These are phyloP conservation scores for Cystoderma amianthinum DNA, from an alignment of 768 basidiomycete genomes.

Conservation along the genomic window DNA sequence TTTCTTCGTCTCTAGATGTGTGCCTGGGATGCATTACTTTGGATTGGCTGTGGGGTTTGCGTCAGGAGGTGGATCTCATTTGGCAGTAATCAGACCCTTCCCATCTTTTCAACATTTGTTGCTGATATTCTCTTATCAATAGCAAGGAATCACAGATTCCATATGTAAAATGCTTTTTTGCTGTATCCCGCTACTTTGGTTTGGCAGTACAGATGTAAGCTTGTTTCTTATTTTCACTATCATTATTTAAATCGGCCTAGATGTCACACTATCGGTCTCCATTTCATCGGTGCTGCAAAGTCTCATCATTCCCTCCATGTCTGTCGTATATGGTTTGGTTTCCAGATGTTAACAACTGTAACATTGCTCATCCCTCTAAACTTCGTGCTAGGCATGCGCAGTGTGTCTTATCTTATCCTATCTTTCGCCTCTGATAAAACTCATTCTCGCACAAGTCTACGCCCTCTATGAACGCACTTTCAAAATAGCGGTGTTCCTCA, in stretches of 20 bases:
- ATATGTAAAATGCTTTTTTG: conserved; percentile 2
- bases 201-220: conserved; percentile 1
- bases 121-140: not conserved
- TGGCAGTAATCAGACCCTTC: conserved; percentile 4
- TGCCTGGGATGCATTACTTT: conserved; percentile 4
- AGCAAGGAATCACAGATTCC: conserved; percentile 1
- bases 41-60: conserved; percentile 7
- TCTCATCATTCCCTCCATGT: not conserved
- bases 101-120: not conserved
- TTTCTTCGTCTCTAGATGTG: conserved; percentile 3
- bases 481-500: not conserved
- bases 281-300: conserved; percentile 1
- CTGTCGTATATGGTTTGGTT: conserved; percentile 8
- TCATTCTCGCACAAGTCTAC: not conserved
- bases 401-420: conserved; percentile 1
- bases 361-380: conserved; percentile 7
- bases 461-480: not conserved
- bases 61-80: conserved; percentile 6
- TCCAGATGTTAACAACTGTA: conserved; percentile 4
- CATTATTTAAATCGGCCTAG: not conserved
- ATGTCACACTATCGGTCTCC: not conserved
- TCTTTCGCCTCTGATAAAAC: not conserved
- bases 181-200: not conserved
- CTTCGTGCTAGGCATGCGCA: conserved; percentile 6
- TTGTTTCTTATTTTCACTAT: conserved; percentile 7